Evolutionary conservation across 148 eudicot genomes (phyloP), one percentile per base, ranked within the genome.

Genomic region (Euryodendron excelsum): DNA sequence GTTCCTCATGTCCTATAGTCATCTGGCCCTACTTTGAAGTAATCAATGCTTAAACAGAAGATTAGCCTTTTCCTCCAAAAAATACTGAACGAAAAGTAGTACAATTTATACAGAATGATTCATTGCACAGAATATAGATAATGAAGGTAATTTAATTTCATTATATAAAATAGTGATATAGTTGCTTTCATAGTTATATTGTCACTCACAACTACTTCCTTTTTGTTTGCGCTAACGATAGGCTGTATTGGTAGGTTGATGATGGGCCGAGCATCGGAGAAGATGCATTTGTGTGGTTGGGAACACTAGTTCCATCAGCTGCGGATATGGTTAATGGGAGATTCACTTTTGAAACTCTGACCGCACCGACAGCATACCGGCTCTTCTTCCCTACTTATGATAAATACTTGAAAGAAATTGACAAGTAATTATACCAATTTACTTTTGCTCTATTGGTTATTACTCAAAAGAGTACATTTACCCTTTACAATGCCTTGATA

Each of bases 341-440:
- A 86, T 96, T 92, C 73, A 88, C 91, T 73, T 93, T 86, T 73
- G 98, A 93, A 87, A 84, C 94, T 59, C 87, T 96, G 37, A 96
- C 99, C 3, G 86, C 95, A 7, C 10, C 94, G 31, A 93, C 97
- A 1, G 89, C 80, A n/a, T 83, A 90, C 74, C 81, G 84, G 17
- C 92, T 96, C 41, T 84, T 90, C 79, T 93, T 88, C 81, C 98
- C 99, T 45, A 98, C 97, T 69, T 92, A 93, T 63, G 91, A 93
- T 75, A 89, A 80, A 77, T 96, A 82, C 74, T 83, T 92, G 37
- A 88, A 90, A 83, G 99, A 93, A 87, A 88, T 93, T 28, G 84
- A 88, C 81, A 87, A 81, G 99, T 96, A 86, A 88, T 59, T 66
- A 13, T 37, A 31, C 31, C 47, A 20, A 2, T 33, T 72, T 36